Conservation (phyloP, 176 grass and related monocot species). For the Eleusine coracana region DNA sequence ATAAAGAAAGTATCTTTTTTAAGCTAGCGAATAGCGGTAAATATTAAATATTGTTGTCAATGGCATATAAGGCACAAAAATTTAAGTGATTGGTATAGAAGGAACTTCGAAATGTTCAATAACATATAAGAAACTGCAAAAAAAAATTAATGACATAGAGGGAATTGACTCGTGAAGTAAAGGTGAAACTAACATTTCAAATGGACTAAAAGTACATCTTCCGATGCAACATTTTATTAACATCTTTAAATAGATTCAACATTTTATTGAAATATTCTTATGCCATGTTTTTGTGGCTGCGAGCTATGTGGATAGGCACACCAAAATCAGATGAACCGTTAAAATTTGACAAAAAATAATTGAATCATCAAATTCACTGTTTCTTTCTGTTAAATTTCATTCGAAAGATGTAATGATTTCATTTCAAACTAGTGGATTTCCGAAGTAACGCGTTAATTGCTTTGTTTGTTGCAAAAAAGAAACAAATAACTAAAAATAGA, state of each 20-base stretch:
- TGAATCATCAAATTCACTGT: not conserved
- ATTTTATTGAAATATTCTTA: not conserved
- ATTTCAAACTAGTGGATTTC: not conserved
- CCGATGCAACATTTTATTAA: not conserved
- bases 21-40: no score
- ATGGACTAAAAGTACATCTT: not conserved
- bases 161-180: no score
- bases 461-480: not conserved
- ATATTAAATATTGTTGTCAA: no score
- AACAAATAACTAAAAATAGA: slow-evolving; percentile 41
- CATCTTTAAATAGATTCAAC: not conserved
- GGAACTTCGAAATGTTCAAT: no score
- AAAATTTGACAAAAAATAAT: not conserved
- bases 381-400: not conserved
- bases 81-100: no score
- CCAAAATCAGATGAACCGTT: not conserved
- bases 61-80: no score
- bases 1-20: no score
- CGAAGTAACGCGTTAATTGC: not conserved
- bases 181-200: not conserved
- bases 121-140: no score
- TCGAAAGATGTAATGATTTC: not conserved
- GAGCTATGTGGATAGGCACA: not conserved
- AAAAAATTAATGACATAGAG: no score
- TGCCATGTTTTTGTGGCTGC: not conserved